Conservation (phyloP, 2,329 filamentous ascomycete species). For the Grosmannia serpens region DNA sequence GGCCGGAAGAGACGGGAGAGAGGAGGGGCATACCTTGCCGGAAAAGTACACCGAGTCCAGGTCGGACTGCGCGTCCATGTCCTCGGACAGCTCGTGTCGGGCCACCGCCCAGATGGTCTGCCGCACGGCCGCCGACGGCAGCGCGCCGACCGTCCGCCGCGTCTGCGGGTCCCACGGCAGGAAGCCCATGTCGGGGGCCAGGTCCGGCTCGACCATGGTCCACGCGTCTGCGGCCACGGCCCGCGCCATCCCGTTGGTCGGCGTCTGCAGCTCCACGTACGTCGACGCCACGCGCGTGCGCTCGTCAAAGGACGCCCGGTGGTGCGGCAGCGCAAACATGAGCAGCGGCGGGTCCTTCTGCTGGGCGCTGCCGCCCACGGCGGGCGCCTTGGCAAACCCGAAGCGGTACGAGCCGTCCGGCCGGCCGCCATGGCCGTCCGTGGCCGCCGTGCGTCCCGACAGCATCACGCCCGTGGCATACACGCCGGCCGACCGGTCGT, state of each 20-base stretch:
- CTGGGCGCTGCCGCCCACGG: slow-evolving; percentile 16
- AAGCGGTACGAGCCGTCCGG: slow-evolving; percentile 60
- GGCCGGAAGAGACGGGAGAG: slow-evolving; percentile 4
- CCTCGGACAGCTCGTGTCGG: slow-evolving; percentile 55
- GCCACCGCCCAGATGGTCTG: slow-evolving; percentile 50
- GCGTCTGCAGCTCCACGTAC: slow-evolving; percentile 56
- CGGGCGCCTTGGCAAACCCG: slow-evolving; percentile 48
- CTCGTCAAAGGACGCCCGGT: slow-evolving; percentile 61
- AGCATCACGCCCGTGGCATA: slow-evolving; percentile 58
- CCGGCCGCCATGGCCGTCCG: slow-evolving; percentile 32
- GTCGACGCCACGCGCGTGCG: slow-evolving; percentile 39
- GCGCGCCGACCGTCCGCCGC: slow-evolving; percentile 28
- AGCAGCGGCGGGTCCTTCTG: slow-evolving; percentile 38
- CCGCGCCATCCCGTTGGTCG: slow-evolving; percentile 72
- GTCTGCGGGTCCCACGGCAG: slow-evolving; percentile 57
- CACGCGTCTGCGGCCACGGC: slow-evolving; percentile 62
- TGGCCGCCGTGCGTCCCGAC: slow-evolving; percentile 32
- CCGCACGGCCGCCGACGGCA: slow-evolving; percentile 42
- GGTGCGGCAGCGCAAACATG: slow-evolving; percentile 85
- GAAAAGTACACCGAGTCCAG: slow-evolving; percentile 86
- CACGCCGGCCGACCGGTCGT: slow-evolving; percentile 65
- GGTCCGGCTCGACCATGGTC: slow-evolving; percentile 63
- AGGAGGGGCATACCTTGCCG: slow-evolving; percentile 50
- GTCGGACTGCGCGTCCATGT: slow-evolving; percentile 62
- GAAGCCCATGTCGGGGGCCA: slow-evolving; percentile 67